Conservation (phyloP, 2,329 filamentous ascomycete species). For the Aureobasidium sp. region DNA sequence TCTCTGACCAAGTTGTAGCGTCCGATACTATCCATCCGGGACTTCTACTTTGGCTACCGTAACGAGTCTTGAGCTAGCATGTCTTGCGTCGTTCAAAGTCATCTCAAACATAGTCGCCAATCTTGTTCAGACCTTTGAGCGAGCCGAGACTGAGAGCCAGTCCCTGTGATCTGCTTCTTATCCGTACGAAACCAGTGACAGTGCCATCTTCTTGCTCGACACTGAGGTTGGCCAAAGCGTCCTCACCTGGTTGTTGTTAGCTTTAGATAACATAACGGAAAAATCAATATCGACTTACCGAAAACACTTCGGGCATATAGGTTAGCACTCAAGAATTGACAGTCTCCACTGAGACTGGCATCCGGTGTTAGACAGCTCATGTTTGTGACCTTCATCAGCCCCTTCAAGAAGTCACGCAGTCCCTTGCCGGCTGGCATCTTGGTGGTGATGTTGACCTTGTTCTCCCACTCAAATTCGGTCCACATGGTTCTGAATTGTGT, state of each 20-base stretch:
- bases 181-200: constrained; percentile 94
- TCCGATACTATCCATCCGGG: neutral
- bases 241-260: constrained; percentile 62
- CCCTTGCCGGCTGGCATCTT: constrained; percentile 67
- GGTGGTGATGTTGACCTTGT: constrained; percentile 99
- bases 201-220: constrained; percentile 97
- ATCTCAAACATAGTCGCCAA: constrained; percentile 25
- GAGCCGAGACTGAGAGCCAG: constrained; percentile 88
- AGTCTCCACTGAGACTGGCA: constrained; percentile 92
- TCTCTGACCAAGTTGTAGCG: neutral
- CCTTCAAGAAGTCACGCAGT: constrained; percentile 81
- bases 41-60: neutral
- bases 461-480: constrained; percentile 99
- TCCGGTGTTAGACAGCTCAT: constrained; percentile 98
- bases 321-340: constrained; percentile 95
- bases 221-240: constrained; percentile 91
- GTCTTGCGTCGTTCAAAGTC: neutral
- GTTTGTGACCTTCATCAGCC: constrained; percentile 95
- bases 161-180: constrained; percentile 93
- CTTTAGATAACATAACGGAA: neutral
- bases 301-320: constrained; percentile 95
- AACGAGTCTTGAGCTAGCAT: neutral
- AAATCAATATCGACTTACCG: constrained; percentile 55
- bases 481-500: constrained; percentile 99
- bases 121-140: constrained; percentile 85